Conservation (phyloP, 2,329 filamentous ascomycete species). For the Fusarium sulawesiense region DNA sequence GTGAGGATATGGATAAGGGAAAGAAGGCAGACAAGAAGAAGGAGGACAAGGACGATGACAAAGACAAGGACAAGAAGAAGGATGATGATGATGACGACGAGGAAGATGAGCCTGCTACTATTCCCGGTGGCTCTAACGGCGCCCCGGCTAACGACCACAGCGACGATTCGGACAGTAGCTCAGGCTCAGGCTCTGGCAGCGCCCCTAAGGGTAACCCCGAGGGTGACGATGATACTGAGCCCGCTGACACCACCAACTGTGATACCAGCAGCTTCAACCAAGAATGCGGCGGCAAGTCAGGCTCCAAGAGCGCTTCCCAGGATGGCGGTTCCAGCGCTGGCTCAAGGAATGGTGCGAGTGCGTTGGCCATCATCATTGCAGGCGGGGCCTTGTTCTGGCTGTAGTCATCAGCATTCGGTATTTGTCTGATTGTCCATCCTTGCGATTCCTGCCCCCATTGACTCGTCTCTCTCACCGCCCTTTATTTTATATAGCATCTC, state of each 20-base stretch:
- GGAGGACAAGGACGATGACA: slow-evolving; percentile 23
- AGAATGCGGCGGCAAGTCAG: slow-evolving; percentile 50
- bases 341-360: slow-evolving; percentile 50
- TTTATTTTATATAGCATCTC: slow-evolving; percentile 33
- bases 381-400: slow-evolving; percentile 52
- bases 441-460: slow-evolving; percentile 8
- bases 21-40: slow-evolving; percentile 46
- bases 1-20: slow-evolving; percentile 74
- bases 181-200: slow-evolving; percentile 17
- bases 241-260: slow-evolving; percentile 50
- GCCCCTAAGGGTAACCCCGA: slow-evolving; percentile 35
- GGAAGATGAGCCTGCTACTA: slow-evolving; percentile 33
- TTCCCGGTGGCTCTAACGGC: slow-evolving; percentile 39
- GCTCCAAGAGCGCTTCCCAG: slow-evolving; percentile 47
- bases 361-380: slow-evolving; percentile 54
- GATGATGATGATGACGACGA: slow-evolving; percentile 33
- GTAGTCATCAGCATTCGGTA: slow-evolving; percentile 32
- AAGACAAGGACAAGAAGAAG: slow-evolving; percentile 17
- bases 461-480: slow-evolving; percentile 16
- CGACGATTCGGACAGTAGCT: slow-evolving; percentile 25
- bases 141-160: slow-evolving; percentile 39
- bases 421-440: not conserved
- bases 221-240: slow-evolving; percentile 28
- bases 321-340: slow-evolving; percentile 50
- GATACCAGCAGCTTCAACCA: slow-evolving; percentile 56